Conservation (phyloP, 257 asterid species). For the Orobanche coerulescens region DNA sequence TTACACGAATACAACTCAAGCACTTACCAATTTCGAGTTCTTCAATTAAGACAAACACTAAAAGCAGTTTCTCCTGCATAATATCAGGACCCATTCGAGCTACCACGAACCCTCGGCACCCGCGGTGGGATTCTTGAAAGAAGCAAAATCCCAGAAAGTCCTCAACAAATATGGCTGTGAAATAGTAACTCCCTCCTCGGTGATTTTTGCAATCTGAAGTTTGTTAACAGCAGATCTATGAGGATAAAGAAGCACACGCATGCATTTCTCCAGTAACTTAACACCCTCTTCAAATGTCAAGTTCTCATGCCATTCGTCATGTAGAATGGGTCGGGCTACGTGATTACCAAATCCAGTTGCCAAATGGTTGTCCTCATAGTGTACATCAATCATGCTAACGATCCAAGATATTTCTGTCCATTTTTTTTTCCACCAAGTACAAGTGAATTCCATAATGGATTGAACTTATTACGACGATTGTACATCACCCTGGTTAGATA, state of each 20-base stretch:
- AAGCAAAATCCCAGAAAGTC: constrained; percentile 70
- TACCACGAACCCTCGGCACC: constrained; percentile 98
- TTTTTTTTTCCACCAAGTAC: constrained; percentile 93
- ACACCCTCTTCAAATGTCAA: constrained; percentile 92
- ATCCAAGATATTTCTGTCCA: constrained; percentile 91
- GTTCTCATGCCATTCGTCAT: constrained; percentile 89
- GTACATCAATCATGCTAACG: constrained; percentile 96
- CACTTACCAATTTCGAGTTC: constrained; percentile 12
- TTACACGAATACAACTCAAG: neutral
- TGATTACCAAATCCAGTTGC: constrained; percentile 98
- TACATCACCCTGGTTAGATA: constrained; percentile 81
- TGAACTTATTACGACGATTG: constrained; percentile 94
- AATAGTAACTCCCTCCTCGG: constrained; percentile 64
- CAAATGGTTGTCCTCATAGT: constrained; percentile 75
- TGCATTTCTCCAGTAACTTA: constrained; percentile 79
- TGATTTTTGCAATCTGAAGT: constrained; percentile 86
- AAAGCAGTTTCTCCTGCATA: neutral
- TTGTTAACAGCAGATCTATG: constrained; percentile 97
- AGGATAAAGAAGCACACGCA: constrained; percentile 96
- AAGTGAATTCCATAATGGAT: constrained; percentile 89
- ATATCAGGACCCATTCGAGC: constrained; percentile 2
- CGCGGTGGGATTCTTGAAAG: constrained; percentile 77
- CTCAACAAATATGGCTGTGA: constrained; percentile 70
- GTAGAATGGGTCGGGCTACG: constrained; percentile 87
- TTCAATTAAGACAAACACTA: constrained; percentile 1